phyloP scores from a whole-genome alignment of 495 filamentous ascomycete species.

The Cryomyces minteri region DNA sequence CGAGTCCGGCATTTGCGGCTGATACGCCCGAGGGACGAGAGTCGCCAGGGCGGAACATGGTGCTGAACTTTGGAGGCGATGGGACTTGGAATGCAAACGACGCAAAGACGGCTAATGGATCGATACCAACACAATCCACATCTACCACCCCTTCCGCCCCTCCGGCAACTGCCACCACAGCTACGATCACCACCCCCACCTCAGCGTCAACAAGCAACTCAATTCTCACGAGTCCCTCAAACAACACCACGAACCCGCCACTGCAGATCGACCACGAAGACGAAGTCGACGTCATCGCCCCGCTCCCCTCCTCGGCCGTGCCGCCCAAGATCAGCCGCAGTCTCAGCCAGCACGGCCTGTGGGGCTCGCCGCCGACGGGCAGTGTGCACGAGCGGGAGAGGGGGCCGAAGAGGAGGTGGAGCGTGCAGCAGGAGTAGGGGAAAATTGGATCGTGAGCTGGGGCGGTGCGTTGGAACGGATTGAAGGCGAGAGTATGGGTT shows the following conservation, averaged over 20 bases:
- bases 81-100: too few relatives aligned
- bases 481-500: too few relatives aligned
- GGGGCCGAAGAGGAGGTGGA: slow-evolving; percentile 20
- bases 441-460: too few relatives aligned
- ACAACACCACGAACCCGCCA: neutral
- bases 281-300: slow-evolving; percentile 8
- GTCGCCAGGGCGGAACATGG: too few relatives aligned
- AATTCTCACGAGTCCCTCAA: too few relatives aligned
- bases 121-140: slow-evolving; percentile 2
- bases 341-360: slow-evolving; percentile 9
- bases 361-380: slow-evolving; percentile 9
- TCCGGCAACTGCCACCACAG: slow-evolving; percentile 3
- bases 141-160: slow-evolving; percentile 13
- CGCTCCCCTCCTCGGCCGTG: neutral
- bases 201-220: too few relatives aligned
- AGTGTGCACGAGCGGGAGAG: slow-evolving; percentile 4
- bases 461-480: too few relatives aligned
- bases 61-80: too few relatives aligned
- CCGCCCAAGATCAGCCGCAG: slow-evolving; percentile 1
- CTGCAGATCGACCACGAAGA: neutral
- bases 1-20: too few relatives aligned
- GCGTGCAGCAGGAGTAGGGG: too few relatives aligned
- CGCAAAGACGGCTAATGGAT: slow-evolving; percentile 1
- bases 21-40: too few relatives aligned
- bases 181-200: neutral